Conservation (phyloP, 208 protist genomes). For the Herpetomonas samuelpessoai region DNA sequence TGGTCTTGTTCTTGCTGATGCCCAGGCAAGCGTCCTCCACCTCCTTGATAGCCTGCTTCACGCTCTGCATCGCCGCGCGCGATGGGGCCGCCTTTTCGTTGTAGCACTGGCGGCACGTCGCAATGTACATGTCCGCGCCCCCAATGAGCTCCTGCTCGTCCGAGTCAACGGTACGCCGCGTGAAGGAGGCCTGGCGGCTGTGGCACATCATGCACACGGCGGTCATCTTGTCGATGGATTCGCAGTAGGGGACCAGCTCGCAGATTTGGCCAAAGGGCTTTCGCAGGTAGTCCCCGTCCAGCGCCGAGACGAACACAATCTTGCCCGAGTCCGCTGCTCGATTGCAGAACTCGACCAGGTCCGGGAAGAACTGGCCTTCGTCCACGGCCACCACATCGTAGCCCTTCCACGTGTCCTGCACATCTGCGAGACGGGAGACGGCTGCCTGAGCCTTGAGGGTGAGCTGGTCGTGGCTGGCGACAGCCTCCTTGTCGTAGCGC, state of each 20-base stretch:
- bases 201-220: slow-evolving; percentile 93
- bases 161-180: slow-evolving; percentile 62
- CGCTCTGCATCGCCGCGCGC: slow-evolving; percentile 18
- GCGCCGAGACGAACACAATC: slow-evolving; percentile 91
- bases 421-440: slow-evolving; percentile 52
- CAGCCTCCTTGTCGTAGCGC: slow-evolving; percentile 75
- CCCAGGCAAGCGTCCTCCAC: slow-evolving; percentile 23
- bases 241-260: slow-evolving; percentile 83
- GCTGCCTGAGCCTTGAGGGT: slow-evolving; percentile 60
- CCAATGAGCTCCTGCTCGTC: slow-evolving; percentile 89
- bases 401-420: slow-evolving; percentile 44
- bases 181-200: slow-evolving; percentile 77
- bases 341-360: slow-evolving; percentile 89
- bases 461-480: slow-evolving; percentile 84
- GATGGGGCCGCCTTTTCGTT: slow-evolving; percentile 21
- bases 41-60: slow-evolving; percentile 25
- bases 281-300: slow-evolving; percentile 93
- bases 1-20: slow-evolving; percentile 6
- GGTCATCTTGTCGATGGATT: slow-evolving; percentile 90
- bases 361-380: slow-evolving; percentile 94
- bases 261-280: slow-evolving; percentile 87
- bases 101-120: slow-evolving; percentile 90
- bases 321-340: slow-evolving; percentile 85
- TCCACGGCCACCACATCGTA: slow-evolving; percentile 94
- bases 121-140: slow-evolving; percentile 93